Percentiles rank a stretch among this genome's conserved stretches.
phyloP scores from a whole-genome alignment of 352 stramenopile genomes.

The Globisporangium orthogonon region DNA sequence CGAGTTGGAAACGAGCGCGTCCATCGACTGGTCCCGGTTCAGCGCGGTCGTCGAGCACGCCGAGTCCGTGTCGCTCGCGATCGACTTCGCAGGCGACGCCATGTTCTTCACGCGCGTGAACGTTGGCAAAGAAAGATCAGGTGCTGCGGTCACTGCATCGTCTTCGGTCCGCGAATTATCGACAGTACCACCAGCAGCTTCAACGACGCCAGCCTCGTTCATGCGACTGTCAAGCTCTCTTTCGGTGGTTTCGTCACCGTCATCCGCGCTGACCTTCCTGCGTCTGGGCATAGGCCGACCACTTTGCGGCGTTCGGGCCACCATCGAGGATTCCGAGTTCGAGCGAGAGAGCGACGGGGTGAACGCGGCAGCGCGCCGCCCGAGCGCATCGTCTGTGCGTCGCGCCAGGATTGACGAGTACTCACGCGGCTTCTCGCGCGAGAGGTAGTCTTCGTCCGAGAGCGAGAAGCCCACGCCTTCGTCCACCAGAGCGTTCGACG shows the following conservation, averaged over 20 bases:
- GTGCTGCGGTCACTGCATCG: not conserved
- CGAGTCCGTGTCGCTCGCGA: slow-evolving; percentile 30
- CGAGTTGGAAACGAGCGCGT: slow-evolving; percentile 20
- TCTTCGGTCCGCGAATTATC: too few relatives aligned
- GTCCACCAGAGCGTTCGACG: slow-evolving; percentile 23
- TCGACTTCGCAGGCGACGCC: slow-evolving; percentile 40
- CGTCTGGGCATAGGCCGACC: slow-evolving; percentile 5
- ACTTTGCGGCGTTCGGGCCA: slow-evolving; percentile 3
- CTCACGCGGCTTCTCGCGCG: slow-evolving; percentile 36
- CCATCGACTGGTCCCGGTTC: slow-evolving; percentile 12
- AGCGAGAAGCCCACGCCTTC: slow-evolving; percentile 37
- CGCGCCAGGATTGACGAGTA: slow-evolving; percentile 16
- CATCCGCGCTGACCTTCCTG: slow-evolving; percentile 4
- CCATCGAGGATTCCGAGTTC: slow-evolving; percentile 16
- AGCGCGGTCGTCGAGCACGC: slow-evolving; percentile 46
- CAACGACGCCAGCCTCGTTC: too few relatives aligned
- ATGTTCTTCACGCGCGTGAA: slow-evolving; percentile 28
- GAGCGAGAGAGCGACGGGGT: slow-evolving; percentile 12
- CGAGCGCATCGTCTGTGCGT: slow-evolving; percentile 7
- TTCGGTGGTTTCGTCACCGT: slow-evolving; percentile 5
- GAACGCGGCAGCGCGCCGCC: slow-evolving; percentile 1
- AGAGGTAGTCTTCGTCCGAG: slow-evolving; percentile 70
- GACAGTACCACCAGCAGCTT: too few relatives aligned
- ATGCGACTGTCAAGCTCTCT: too few relatives aligned
- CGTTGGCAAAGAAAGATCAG: too few relatives aligned